Conservation (phyloP, 2,329 filamentous ascomycete species). For the Xylariales sp. region DNA sequence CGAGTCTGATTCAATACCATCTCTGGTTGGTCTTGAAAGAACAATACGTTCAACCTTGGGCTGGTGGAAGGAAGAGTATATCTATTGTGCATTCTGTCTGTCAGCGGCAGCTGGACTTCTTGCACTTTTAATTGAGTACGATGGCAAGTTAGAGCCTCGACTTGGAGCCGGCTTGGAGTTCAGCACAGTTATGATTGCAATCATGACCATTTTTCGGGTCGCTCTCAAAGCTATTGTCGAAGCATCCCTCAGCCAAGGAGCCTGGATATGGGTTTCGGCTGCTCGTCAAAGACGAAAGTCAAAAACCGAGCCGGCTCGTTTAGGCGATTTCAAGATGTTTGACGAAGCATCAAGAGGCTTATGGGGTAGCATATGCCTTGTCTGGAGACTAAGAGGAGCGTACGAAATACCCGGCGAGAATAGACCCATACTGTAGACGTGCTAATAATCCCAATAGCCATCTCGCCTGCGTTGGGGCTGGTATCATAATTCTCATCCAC, state of each 20-base stretch:
- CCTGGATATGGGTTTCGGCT: constrained; percentile 35
- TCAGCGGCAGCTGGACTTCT: constrained; percentile 20
- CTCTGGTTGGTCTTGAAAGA: constrained; percentile 13
- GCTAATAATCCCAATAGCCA: constrained; percentile 20
- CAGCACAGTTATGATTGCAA: constrained; percentile 30
- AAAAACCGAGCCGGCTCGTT: constrained; percentile 21
- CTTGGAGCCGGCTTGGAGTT: constrained; percentile 22
- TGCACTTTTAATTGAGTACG: constrained; percentile 23
- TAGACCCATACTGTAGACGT: not conserved
- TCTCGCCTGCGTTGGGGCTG: constrained; percentile 31
- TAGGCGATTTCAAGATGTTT: constrained; percentile 34
- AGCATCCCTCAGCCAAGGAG: constrained; percentile 29
- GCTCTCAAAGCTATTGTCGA: constrained; percentile 30
- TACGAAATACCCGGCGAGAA: constrained; percentile 11
- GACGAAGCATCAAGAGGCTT: constrained; percentile 32
- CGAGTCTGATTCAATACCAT: constrained; percentile 12
- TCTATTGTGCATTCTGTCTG: constrained; percentile 25
- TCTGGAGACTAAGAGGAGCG: constrained; percentile 30
- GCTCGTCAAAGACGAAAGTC: constrained; percentile 24
- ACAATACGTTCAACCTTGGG: constrained; percentile 21
- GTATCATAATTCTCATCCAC: constrained; percentile 28
- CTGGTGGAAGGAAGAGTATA: constrained; percentile 33
- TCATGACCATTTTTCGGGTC: constrained; percentile 31
- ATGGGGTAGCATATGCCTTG: constrained; percentile 26
- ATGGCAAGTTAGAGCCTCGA: constrained; percentile 24